phyloP scores from a whole-genome alignment of 768 basidiomycete genomes.

The Austroboletus festivus region DNA sequence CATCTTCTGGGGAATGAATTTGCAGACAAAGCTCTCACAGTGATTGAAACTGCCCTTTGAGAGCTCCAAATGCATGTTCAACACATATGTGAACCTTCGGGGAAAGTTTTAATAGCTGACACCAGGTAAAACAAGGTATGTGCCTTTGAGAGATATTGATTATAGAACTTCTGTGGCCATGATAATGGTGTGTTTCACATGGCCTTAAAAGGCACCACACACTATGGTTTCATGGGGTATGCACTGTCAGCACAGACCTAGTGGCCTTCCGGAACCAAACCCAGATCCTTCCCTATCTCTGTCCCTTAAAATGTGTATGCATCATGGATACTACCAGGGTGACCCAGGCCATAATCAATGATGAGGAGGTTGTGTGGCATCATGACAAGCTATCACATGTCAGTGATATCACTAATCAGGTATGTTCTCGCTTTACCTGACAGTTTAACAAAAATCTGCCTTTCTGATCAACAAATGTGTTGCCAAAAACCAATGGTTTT shows the following conservation, averaged over 20 bases:
- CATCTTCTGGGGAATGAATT: not conserved
- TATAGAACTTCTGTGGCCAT: not conserved
- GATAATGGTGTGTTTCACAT: not conserved
- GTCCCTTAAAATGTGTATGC: not conserved
- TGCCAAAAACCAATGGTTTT: not conserved
- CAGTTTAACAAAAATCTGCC: not conserved
- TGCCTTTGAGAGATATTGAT: conserved; percentile 1
- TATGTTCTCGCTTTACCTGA: not conserved
- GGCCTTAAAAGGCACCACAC: not conserved
- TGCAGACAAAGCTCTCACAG: not conserved
- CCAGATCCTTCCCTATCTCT: not conserved
- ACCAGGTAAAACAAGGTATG: not conserved
- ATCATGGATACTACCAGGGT: not conserved
- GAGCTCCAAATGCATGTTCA: conserved; percentile 3
- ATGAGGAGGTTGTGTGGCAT: not conserved
- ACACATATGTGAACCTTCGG: not conserved
- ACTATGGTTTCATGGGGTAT: not conserved
- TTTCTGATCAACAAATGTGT: not conserved
- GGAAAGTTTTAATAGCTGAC: not conserved
- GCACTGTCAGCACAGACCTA: conserved; percentile 5
- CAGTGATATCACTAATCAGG: not conserved
- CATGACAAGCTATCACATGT: not conserved
- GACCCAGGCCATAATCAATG: conserved; percentile 1
- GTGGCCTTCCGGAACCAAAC: not conserved
- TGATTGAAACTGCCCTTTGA: conserved; percentile 3